Conservation (phyloP, 129 eudicot genomes). For the Dittrichia graveolens region DNA sequence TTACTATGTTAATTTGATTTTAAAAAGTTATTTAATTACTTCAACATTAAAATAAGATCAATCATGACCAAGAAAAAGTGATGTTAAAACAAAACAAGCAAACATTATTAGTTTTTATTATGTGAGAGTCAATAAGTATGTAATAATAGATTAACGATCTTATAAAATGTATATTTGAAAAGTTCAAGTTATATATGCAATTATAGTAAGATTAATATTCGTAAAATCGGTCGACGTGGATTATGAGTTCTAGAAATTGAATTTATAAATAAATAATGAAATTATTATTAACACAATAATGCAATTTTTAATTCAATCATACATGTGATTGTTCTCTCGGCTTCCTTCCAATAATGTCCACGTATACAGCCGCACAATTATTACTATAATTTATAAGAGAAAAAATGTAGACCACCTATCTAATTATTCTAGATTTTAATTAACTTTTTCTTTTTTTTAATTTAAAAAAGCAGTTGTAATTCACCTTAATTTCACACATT, state of each 20-base stretch:
- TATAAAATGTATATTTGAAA: no score
- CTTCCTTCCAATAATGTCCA: slow-evolving; percentile 18
- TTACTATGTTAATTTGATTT: no score
- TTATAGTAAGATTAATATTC: neutral
- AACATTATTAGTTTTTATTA: no score
- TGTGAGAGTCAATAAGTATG: no score
- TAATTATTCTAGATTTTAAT: slow-evolving; percentile 17
- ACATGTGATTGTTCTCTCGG: slow-evolving; percentile 18
- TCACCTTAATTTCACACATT: no score
- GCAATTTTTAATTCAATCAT: slow-evolving; percentile 22
- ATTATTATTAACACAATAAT: slow-evolving; percentile 20
- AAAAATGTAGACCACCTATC: slow-evolving; percentile 11
- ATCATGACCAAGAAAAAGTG: no score
- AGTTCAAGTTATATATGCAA: no score
- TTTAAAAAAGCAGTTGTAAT: no score
- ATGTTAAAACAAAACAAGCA: no score
- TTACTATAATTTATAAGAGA: slow-evolving; percentile 8
- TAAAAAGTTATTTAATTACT: no score
- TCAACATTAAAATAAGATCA: no score
- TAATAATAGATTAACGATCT: no score
- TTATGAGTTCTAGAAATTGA: neutral
- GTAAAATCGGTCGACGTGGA: neutral
- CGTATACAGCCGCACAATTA: slow-evolving; percentile 24
- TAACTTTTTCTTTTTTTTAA: neutral
- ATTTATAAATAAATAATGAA: slow-evolving; percentile 20